A percentile compares a stretch with the other conserved stretches of the same genome.
These are phyloP conservation scores for Aspergillus amoenus DNA, from an alignment of 2,329 filamentous ascomycete genomes.

Conservation along the genomic window DNA sequence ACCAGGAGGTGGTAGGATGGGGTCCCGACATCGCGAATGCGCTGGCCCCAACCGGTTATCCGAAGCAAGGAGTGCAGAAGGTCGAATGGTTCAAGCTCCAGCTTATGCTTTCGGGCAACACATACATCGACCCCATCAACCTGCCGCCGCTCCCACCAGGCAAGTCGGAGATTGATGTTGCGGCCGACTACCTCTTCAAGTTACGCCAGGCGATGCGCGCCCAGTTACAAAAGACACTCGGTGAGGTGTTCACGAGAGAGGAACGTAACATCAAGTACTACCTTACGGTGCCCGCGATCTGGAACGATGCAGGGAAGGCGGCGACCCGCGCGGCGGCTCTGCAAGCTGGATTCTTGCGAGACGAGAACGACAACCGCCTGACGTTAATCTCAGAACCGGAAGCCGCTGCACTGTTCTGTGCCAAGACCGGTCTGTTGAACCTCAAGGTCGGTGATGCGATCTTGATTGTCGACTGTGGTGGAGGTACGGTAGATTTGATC, in stretches of 20 bases:
- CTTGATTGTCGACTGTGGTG: constrained; percentile 95
- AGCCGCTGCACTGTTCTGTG: constrained; percentile 95
- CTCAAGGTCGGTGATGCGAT: constrained; percentile 99
- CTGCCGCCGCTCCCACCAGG: constrained; percentile 93
- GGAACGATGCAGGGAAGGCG: constrained; percentile 98
- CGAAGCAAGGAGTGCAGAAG: constrained; percentile 96
- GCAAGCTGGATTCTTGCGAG: constrained; percentile 91
- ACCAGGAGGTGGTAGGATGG: constrained; percentile 99
- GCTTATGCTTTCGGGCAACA: constrained; percentile 97
- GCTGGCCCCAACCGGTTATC: constrained; percentile 92
- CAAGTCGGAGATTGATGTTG: constrained; percentile 98
- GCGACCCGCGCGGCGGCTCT: constrained; percentile 94
- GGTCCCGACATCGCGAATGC: constrained; percentile 97
- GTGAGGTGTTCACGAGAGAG: constrained; percentile 96
- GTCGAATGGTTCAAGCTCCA: constrained; percentile 99
- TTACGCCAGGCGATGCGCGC: constrained; percentile 95
- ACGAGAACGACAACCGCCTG: constrained; percentile 95
- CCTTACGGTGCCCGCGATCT: constrained; percentile 96
- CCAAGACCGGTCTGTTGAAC: constrained; percentile 92
- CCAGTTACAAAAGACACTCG: constrained; percentile 91
- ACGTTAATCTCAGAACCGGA: constrained; percentile 96
- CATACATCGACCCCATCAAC: constrained; percentile 99
- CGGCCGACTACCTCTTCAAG: constrained; percentile 99
- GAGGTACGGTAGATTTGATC: constrained; percentile 97
- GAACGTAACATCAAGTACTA: constrained; percentile 98